Evolutionary conservation across 345 rosid species (phyloP), one percentile per base, ranked within the genome.

Genomic region (Physaria fendleri): DNA sequence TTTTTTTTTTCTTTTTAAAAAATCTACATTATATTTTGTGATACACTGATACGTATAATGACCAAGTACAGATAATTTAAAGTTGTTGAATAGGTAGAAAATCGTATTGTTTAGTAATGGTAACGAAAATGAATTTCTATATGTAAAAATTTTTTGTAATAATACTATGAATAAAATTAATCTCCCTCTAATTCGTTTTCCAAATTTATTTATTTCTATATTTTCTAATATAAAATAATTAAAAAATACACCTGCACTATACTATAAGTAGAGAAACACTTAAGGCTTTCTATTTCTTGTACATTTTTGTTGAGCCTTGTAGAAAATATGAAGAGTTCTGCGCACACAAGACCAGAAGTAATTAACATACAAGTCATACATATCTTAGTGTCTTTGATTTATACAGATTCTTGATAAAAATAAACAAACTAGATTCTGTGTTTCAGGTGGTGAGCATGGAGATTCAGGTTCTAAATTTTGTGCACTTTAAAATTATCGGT

Each of bases 321-420:
- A 88, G 98, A 61, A 92, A 92, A 72, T 92, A 88, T 5, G 96
- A 88, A 82, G 98, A 92, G 77, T 76, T 85, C 50, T 77, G 78
- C 59, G 87, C 93, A 21, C 62, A 79, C 90, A 11, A 92, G 58
- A 74, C 77, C 22, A 72, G 87, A 92, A 85, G 98, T 86, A 77
- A 41, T 59, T 54, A 55, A n/a, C 28, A 6, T 54, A 23, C 23
- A 15, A 5, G 46, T 22, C 33, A 39, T 28, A 40, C 4, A 45
- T 35, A 33, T 47, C 55, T 57, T n/a, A n/a, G 28, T 54, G 6
- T 24, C 42, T 24, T 52, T 15, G 6, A 13, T 37, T 44, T 37
- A 53, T 22, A 40, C 10, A 41, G 5, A 72, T 40, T 65, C 59
- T 59, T 65, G 68, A 71, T 68, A 27, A 40, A 17, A 39, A 37